A percentile compares a stretch with the other conserved stretches of the same genome.
Conservation (phyloP, 768 basidiomycete species). For the Suillus decipiens region DNA sequence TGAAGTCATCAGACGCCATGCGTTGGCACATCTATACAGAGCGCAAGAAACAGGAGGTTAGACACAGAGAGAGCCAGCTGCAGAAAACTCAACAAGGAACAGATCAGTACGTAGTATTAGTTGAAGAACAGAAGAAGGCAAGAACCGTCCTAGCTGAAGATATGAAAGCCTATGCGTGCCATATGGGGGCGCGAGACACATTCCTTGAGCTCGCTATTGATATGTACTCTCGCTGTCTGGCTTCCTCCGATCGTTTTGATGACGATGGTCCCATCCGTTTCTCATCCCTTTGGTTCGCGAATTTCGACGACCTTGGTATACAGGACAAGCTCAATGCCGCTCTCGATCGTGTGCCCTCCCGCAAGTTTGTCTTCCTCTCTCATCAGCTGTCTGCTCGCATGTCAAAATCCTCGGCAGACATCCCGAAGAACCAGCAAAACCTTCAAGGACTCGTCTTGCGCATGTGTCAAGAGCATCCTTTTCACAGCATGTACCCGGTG, state of each 20-base stretch:
- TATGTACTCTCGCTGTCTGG: conserved; percentile 83
- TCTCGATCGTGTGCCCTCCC: conserved; percentile 68
- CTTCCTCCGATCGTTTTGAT: conserved; percentile 70
- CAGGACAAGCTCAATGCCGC: conserved; percentile 46
- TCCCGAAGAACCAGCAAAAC: conserved; percentile 50
- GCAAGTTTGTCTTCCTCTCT: conserved; percentile 89
- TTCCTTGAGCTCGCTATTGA: conserved; percentile 78
- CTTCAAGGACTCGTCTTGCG: conserved; percentile 66
- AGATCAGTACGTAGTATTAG: conserved; percentile 30
- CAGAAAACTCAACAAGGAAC: conserved; percentile 21
- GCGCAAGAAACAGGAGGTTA: conserved; percentile 73
- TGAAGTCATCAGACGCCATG: conserved; percentile 67
- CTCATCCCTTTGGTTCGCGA: conserved; percentile 90
- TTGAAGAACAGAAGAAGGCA: conserved; percentile 44
- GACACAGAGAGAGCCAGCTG: conserved; percentile 44
- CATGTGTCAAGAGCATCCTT: conserved; percentile 90
- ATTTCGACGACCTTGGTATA: conserved; percentile 62
- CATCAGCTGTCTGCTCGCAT: conserved; percentile 95
- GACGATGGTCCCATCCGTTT: conserved; percentile 78
- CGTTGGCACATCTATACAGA: conserved; percentile 72
- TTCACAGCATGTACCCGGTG: conserved; percentile 90
- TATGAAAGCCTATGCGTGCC: conserved; percentile 41
- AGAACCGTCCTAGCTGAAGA: conserved; percentile 56
- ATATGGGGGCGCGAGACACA: conserved; percentile 45
- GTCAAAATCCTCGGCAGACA: conserved; percentile 40